These are phyloP conservation scores for Kokia cookei DNA, from an alignment of 441 rosid species.

Conservation along the genomic window DNA sequence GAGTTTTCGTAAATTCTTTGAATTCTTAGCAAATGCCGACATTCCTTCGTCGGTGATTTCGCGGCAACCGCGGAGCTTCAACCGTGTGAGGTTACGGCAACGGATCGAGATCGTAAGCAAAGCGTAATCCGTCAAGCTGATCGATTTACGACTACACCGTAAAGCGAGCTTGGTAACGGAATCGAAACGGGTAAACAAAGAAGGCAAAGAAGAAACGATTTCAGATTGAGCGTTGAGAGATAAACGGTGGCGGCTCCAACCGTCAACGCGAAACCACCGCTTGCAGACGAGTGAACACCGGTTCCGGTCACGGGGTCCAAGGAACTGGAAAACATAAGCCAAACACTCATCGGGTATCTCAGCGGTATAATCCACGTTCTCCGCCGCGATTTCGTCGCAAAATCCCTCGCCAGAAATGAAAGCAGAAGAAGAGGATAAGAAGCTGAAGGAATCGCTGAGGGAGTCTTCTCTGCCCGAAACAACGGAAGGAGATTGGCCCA, in stretches of 20 bases:
- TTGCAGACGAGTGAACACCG: conserved; percentile 57
- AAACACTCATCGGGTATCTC: conserved; percentile 68
- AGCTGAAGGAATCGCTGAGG: conserved; percentile 7
- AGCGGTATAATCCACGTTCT: conserved; percentile 27
- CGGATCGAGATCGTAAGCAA: conserved; percentile 36
- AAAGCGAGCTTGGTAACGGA: conserved; percentile 47
- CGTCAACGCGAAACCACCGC: conserved; percentile 74
- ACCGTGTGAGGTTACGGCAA: conserved; percentile 39
- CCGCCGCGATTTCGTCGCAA: neutral
- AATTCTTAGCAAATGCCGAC: conserved; percentile 37
- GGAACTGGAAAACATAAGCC: conserved; percentile 60
- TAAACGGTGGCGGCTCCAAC: conserved; percentile 45
- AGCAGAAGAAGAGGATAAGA: conserved; percentile 16
- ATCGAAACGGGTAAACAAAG: conserved; percentile 44
- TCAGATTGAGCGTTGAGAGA: conserved; percentile 43
- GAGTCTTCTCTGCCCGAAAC: conserved; percentile 12
- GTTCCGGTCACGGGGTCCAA: conserved; percentile 53
- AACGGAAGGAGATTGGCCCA: conserved; percentile 61
- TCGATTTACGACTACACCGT: conserved; percentile 45
- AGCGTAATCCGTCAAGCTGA: conserved; percentile 44
- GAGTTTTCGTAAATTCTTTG: conserved; percentile 34
- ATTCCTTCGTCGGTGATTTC: conserved; percentile 49
- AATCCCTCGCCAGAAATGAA: neutral
- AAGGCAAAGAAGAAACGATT: conserved; percentile 21
- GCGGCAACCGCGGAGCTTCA: conserved; percentile 70